Percentiles rank a stretch among this genome's conserved stretches.
These are phyloP conservation scores for Dactylis glomerata DNA, from an alignment of 176 grass and related monocot genomes.

Conservation along the genomic window DNA sequence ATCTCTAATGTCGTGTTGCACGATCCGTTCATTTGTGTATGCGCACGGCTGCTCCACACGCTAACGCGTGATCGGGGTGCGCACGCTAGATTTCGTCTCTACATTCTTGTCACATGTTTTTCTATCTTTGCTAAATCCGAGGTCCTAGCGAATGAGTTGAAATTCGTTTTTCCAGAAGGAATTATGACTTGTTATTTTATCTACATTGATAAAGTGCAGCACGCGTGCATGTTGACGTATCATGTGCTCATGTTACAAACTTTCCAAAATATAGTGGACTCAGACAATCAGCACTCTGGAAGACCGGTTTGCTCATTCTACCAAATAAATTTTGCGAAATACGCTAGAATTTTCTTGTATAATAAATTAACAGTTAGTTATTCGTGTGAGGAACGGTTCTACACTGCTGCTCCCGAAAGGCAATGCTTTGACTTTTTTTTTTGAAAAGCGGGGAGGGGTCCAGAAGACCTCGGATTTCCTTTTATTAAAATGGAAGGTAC, in stretches of 20 bases:
- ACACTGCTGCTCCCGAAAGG: too few relatives aligned
- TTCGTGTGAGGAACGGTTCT: too few relatives aligned
- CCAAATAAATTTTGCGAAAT: too few relatives aligned
- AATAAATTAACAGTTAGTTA: too few relatives aligned
- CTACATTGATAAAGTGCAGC: background rate
- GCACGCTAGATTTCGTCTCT: background rate
- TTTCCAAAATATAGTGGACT: background rate
- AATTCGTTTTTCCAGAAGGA: background rate
- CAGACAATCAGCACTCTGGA: too few relatives aligned
- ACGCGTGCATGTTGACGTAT: background rate
- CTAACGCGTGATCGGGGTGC: background rate
- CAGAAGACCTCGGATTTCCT: too few relatives aligned
- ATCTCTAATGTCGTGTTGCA: too few relatives aligned
- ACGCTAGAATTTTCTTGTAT: too few relatives aligned
- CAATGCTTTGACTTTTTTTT: too few relatives aligned
- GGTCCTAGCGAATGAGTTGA: background rate
- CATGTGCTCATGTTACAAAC: background rate
- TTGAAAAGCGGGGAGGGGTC: too few relatives aligned
- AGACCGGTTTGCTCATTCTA: too few relatives aligned
- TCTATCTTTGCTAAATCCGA: background rate
- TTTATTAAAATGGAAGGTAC: too few relatives aligned
- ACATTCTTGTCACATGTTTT: background rate
- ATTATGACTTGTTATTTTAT: background rate
- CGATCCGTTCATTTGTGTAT: background rate
- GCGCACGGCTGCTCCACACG: background rate